Evolutionary conservation across 2,329 filamentous ascomycete genomes (phyloP).

Genomic region (Hymenoscyphus infarciens): DNA sequence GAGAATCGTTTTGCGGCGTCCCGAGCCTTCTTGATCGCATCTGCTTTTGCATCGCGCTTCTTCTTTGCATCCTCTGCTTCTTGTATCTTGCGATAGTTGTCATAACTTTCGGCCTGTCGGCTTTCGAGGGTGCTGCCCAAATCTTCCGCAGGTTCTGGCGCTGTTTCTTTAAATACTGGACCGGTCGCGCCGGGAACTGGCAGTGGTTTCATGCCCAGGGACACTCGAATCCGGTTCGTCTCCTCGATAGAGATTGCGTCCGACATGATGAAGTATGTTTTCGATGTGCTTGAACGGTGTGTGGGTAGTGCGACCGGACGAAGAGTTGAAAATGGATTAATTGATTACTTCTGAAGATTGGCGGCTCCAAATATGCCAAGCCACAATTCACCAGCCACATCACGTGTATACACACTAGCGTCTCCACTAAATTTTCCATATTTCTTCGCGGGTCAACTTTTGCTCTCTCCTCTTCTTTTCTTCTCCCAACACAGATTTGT

Average conservation of each 20-base stretch:
- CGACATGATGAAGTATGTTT: constrained; percentile 33
- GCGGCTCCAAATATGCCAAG: not conserved
- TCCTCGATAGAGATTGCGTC: constrained; percentile 80
- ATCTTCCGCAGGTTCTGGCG: constrained; percentile 53
- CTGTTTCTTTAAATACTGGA: constrained; percentile 52
- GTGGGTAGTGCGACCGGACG: not conserved
- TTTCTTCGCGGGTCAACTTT: constrained; percentile 25
- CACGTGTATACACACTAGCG: not conserved
- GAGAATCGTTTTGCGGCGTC: constrained; percentile 75
- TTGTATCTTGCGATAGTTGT: constrained; percentile 64
- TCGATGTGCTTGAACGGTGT: not conserved
- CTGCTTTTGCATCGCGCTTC: constrained; percentile 75
- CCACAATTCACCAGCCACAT: not conserved
- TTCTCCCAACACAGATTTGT: constrained; percentile 70
- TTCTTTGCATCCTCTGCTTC: constrained; percentile 74
- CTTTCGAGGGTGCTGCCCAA: constrained; percentile 79
- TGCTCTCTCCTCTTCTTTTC: constrained; percentile 38
- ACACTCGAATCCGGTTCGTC: constrained; percentile 85
- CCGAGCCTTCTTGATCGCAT: constrained; percentile 80
- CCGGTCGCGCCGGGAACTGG: constrained; percentile 71
- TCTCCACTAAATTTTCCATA: constrained; percentile 18
- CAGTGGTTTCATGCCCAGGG: constrained; percentile 85
- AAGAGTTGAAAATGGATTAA: not conserved
- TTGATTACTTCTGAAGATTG: not conserved
- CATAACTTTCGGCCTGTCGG: constrained; percentile 67